Base-by-base conservation (phyloP, 345 rosid genomes). In the Eucalyptus urophylla region DNA sequence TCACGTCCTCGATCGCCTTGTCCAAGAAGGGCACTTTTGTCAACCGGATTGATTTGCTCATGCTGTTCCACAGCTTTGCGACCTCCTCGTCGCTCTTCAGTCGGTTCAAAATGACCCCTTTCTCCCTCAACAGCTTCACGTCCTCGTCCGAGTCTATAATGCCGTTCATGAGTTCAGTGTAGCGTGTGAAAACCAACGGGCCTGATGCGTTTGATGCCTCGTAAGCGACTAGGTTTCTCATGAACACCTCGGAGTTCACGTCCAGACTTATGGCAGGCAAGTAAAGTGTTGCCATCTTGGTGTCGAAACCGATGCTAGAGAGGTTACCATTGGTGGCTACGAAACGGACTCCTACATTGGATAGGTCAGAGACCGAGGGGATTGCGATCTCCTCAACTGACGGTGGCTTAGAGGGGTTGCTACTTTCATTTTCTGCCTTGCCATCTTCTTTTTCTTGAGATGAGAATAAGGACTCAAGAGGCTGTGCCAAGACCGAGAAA, bases 91-190 rank as follows among this genome's bases (percentile, higher is more conserved):
- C 98, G 33, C 95, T 96, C 92, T 95, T 97, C 89, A 97, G 86
- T 16, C 91, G 91, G 91, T 94, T 96, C 93, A 93, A 24, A 7
- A 96, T 88, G 47, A 96, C 92, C 27, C 97, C 96, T 87, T 91
- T 91, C 89, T 94, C 95, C 88, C 98, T 96, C 8, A 97, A 95
- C 44, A 95, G 44, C 89, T 91, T 94, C 88, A 93, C 95, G 65
- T 97, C 99, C 87, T 93, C 97, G 37, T 87, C 95, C 0, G 93
- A 93, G 62, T 96, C 97, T 8, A 96, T 93, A 49, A 97, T 95
- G 86, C 97, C 99, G 62, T 94, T 96, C 92, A 97, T 94, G 60
- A 97, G 80, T 88, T 97, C 99, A 0, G 96, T 95, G 94, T 96
- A 95, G 14, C 98, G 95, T 11, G 99, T 90, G 27, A 95, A 93